Evolutionary conservation across 2,329 filamentous ascomycete genomes (phyloP).

Genomic region (Coniella lustricola): DNA sequence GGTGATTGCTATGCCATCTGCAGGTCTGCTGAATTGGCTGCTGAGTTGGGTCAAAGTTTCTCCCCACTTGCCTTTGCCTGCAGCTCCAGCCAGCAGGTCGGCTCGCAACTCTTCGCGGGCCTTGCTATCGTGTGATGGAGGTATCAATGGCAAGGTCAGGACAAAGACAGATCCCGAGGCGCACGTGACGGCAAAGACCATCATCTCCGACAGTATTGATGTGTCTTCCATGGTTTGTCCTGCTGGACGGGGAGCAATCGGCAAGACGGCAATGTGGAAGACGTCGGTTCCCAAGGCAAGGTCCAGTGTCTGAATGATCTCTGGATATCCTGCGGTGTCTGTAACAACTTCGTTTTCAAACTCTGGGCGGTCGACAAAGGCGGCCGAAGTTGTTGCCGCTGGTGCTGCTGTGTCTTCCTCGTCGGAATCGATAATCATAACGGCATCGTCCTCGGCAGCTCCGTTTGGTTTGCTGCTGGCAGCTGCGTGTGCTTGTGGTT

Average conservation of each 20-base stretch:
- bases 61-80: constrained; percentile 57
- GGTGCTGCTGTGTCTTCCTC: constrained; percentile 40
- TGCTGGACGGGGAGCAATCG: constrained; percentile 40
- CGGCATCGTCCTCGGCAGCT: constrained; percentile 36
- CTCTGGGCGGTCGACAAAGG: constrained; percentile 46
- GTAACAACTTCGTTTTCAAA: constrained; percentile 48
- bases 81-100: constrained; percentile 44
- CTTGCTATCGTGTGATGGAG: constrained; percentile 55
- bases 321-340: constrained; percentile 41
- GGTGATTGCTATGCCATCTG: constrained; percentile 50
- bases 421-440: constrained; percentile 60
- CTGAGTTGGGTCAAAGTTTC: constrained; percentile 48
- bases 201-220: constrained; percentile 46
- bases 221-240: constrained; percentile 42
- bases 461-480: constrained; percentile 45
- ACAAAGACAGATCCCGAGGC: constrained; percentile 50
- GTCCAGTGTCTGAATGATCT: constrained; percentile 54
- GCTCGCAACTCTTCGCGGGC: constrained; percentile 44
- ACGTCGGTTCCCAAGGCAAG: constrained; percentile 51
- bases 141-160: constrained; percentile 53
- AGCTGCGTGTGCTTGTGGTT: constrained; percentile 24
- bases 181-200: constrained; percentile 56
- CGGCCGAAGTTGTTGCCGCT: constrained; percentile 20
- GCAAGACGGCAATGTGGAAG: constrained; percentile 48
- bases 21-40: constrained; percentile 42